Base-by-base conservation (phyloP, 768 basidiomycete species). In the Suillus clintonianus region DNA sequence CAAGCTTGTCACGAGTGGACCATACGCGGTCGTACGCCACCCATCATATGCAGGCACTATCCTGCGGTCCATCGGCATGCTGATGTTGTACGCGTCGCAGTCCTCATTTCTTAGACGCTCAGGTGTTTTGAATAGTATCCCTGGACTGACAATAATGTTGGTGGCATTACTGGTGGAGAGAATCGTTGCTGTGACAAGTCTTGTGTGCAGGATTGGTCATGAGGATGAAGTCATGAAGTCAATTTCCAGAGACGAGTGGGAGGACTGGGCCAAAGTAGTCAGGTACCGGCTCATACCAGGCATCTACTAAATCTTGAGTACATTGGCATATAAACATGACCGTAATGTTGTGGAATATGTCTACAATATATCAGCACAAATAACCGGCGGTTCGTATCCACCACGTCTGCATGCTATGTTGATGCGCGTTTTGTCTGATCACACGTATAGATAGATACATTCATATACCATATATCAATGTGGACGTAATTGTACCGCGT, bases 11-110 rank as follows among this genome's bases (percentile, higher is more conserved):
- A 81, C 77, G 3, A 67, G 71, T 24, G 80, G 80, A 1, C 81
- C 80, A 1, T 82, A 82, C 61, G 70, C 78, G 22, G 77, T 77
- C 73, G 79, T 80, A 6, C 76, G 81, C 50, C 81, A 82, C 64
- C 81, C 81, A 41, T 77, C 78, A 67, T 82, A 82, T 65, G 74
- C 76, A 11, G 80, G 79, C 24, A 72, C 53, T 14, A n/a, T 64
- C 1, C 39, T 73, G 41, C 39, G 17, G 19, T 54, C 59, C n/a
- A 36, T 39, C 22, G 65, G 67, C 17, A 17, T 64, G 30, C 59
- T 42, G 22, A 47, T 62, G 7, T 36, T 55, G 55, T 32, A 54
- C 39, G 62, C 47, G 22, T n/a, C 43, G n/a, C 32, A 17, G 17
- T 57, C 59, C 4, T 68, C 67, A 36, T 61, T 32, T n/a, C 27